Evolutionary conservation across 2,329 filamentous ascomycete species (phyloP).

Genomic region (Fusarium sp.): DNA sequence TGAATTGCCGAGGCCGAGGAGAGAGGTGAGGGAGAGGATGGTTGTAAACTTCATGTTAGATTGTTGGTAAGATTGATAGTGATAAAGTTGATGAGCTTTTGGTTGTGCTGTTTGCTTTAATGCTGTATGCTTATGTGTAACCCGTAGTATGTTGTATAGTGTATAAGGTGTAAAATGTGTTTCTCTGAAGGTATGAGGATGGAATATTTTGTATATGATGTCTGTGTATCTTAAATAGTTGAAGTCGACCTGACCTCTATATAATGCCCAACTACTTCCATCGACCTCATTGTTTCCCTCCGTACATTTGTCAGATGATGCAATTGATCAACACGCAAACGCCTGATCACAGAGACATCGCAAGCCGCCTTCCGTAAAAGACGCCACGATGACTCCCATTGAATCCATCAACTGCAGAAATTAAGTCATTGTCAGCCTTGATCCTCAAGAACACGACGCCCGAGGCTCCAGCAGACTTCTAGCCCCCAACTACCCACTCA

Average conservation of each 20-base stretch:
- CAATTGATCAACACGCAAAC: not conserved
- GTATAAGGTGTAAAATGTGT: accelerated
- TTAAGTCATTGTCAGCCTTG: not conserved
- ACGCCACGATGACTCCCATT: accelerated
- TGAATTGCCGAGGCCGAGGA: not conserved
- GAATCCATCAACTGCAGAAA: accelerated
- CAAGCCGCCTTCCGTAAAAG: accelerated
- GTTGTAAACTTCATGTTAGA: not conserved
- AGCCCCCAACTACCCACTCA: not conserved
- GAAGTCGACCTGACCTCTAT: not conserved
- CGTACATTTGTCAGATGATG: not conserved
- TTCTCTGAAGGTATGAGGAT: accelerated
- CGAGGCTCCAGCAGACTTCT: accelerated
- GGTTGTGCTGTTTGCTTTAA: accelerated
- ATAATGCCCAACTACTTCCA: accelerated
- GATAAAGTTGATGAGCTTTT: accelerated
- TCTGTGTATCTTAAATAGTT: accelerated
- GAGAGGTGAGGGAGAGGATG: not conserved
- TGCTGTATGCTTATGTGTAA: accelerated
- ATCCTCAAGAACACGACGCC: not conserved
- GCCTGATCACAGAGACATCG: accelerated
- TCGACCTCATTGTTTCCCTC: accelerated
- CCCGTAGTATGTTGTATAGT: accelerated
- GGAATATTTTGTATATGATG: accelerated
- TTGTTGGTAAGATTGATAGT: not conserved